Evolutionary conservation across 2,329 filamentous ascomycete species (phyloP), one percentile per base, ranked within the genome.

Genomic region (Onygena corvina): DNA sequence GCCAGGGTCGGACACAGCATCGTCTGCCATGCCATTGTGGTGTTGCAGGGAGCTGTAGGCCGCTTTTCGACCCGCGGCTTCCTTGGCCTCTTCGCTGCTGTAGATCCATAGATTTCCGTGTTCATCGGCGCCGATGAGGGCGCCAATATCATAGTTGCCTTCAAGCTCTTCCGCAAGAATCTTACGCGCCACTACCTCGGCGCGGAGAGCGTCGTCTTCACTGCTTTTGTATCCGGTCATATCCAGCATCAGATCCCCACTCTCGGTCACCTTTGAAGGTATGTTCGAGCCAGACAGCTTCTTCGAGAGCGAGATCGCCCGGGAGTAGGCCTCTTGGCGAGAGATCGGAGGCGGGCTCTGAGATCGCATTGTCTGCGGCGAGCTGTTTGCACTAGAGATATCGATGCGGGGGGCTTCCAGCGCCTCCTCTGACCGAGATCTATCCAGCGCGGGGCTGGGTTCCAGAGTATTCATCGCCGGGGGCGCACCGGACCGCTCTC

Each of bases 21-120:
- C 89, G n/a, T 80, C 77, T 14, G 78, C 77, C 31, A 80, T 71
- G 3, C 59, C 62, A n/a, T 68, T 70, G 9, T 67, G 64, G 2
- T 73, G 67, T 46, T 74, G 71, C 54, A 81, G 67, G 3, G 71
- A 68, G 21, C 71, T 71, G 52, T 80, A 62, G 1, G 70, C 68
- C 2, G 74, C 72, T 58, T 75, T 73, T 31, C 83, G 81, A 70
- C 83, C 83, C 27, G 90, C 90, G 4, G 85, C 84, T 59, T 92
- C 84, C 62, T 95, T 96, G 20, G 92, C 88, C 61, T 94, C 89
- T 65, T 96, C 89, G 59, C 89, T 96, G 68, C 88, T 92, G 70
- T 98, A 98, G 57, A 98, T 96, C 90, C 92, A 96, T n/a, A 98
- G 74, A 60, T 98, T 98, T 4, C 92, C 92, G 52, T 92, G 81